phyloP scores from a whole-genome alignment of 1,284 basidiomycete genomes.

The Ceratobasidium papillatum region DNA sequence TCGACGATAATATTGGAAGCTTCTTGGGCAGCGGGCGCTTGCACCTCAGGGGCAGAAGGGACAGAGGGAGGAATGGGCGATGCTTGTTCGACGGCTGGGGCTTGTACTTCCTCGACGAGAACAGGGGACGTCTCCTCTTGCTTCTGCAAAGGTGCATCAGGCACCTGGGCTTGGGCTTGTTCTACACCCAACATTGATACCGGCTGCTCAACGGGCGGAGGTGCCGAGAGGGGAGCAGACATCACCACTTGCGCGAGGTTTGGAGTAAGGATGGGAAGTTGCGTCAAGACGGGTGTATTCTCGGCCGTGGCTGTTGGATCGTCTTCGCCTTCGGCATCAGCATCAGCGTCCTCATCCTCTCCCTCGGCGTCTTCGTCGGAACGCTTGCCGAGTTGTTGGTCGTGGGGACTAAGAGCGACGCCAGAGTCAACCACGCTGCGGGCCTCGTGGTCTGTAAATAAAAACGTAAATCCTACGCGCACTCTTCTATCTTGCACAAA shows the following conservation, averaged over 20 bases:
- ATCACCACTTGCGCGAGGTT: background rate
- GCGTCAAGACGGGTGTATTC: constrained; percentile 20
- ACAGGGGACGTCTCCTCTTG: background rate
- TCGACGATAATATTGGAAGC: background rate
- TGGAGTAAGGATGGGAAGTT: constrained; percentile 7
- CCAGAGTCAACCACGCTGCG: constrained; percentile 22
- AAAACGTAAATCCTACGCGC: background rate
- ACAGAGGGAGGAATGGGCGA: background rate
- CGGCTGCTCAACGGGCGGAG: background rate
- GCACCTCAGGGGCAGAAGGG: background rate
- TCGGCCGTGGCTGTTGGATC: constrained; percentile 31
- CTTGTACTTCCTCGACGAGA: background rate
- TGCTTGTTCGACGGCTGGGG: background rate
- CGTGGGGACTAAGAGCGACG: constrained; percentile 15
- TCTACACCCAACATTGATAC: background rate
- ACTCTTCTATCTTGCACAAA: background rate
- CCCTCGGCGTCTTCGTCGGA: background rate
- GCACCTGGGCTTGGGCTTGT: background rate
- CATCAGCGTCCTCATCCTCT: constrained; percentile 15
- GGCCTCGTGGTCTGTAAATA: constrained; percentile 4
- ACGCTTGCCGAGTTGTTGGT: background rate
- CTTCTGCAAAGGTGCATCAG: background rate
- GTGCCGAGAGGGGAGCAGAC: background rate
- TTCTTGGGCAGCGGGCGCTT: background rate
- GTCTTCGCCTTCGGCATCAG: constrained; percentile 26